Evolutionary conservation across 2,329 filamentous ascomycete species (phyloP), one percentile per base, ranked within the genome.

Genomic region (Myriosclerotinia scirpicola): DNA sequence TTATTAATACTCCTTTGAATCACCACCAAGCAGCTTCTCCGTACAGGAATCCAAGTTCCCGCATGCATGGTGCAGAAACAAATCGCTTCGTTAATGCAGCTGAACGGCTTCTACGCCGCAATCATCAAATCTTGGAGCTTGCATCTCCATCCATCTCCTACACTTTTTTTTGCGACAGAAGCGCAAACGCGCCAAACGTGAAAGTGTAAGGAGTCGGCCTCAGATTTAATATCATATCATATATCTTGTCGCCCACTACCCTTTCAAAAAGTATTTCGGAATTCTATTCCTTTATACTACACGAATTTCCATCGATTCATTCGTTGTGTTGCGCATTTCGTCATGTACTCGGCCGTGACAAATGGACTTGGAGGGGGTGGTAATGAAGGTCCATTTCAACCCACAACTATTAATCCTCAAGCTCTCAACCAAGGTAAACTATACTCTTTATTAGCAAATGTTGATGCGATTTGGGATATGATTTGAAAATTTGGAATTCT

Each of bases 261-360:
- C 3, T 34, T 40, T n/a, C 20, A 8, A 48, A n/a, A 53, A 38
- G n/a, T 40, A 22, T 26, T 26, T n/a, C 15, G n/a, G 48, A 17
- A 30, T n/a, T 20, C 9, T 3, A n/a, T 54, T 63, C 34, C 48
- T 54, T 42, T 14, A 34, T 53, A 26, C 48, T 53, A 22, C 17
- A 30, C 42, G 54, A 9, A n/a, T 53, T 22, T 12, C 48, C 15
- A 15, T 44, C 53, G 14, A 48, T 26, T 46, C 40, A 20, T 48
- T 58, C 52, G 40, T 55, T 48, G 60, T 26, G 46, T 65, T 38
- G 65, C 60, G 53, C 53, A 55, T 52, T 52, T 59, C 54, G 53
- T 58, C 60, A 67, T 67, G 65, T 67, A 67, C 61, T 65, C 65
- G 53, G 58, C 58, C 65, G 65, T 66, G 52, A 65, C 65, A 59